These are phyloP conservation scores for Corymbia citriodora DNA, from an alignment of 441 rosid species.

Conservation along the genomic window DNA sequence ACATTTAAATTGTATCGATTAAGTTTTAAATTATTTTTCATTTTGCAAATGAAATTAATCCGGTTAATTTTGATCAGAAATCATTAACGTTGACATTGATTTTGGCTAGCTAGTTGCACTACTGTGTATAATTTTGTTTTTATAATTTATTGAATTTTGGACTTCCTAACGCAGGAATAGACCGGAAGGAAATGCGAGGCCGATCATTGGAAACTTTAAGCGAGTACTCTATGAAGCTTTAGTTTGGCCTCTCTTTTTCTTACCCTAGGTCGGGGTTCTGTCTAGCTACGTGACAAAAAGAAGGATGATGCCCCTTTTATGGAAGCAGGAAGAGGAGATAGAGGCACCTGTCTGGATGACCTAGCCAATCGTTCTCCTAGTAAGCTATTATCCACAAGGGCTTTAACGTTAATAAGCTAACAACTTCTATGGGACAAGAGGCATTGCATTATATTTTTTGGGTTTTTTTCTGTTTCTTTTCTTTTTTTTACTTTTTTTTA, in stretches of 20 bases:
- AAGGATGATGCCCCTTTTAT: neutral
- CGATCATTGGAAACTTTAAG: neutral
- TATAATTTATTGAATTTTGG: too few species aligned
- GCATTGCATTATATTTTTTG: neutral
- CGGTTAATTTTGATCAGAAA: too few species aligned
- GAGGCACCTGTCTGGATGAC: accelerated
- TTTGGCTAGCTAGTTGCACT: accelerated
- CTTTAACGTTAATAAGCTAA: neutral
- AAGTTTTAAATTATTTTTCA: too few species aligned
- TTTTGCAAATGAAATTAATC: accelerated
- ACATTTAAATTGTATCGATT: neutral
- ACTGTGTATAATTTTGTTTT: accelerated
- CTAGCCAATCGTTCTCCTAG: neutral
- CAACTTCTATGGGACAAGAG: accelerated
- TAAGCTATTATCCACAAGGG: too few species aligned
- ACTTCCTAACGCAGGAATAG: neutral
- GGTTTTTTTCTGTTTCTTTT: neutral
- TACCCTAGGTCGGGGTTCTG: neutral
- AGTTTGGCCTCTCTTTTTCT: neutral
- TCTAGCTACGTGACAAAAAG: neutral
- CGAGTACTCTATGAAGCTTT: neutral
- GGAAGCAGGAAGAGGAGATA: neutral
- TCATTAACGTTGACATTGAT: accelerated
- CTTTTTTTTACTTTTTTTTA: neutral
- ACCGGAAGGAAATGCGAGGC: neutral